phyloP scores from a whole-genome alignment of 345 rosid genomes.

The Bruguiera sexangula region DNA sequence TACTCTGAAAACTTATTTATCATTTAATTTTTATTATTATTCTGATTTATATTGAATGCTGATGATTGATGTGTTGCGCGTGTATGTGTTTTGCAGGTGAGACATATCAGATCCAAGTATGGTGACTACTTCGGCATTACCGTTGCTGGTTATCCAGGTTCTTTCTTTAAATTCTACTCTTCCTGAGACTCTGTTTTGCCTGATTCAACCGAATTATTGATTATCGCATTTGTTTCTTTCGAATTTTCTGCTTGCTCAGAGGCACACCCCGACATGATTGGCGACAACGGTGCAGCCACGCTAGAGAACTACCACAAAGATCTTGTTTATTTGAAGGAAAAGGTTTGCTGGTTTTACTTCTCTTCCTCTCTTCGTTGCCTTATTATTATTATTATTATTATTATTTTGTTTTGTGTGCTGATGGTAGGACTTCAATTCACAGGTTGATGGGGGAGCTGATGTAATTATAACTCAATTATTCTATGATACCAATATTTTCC shows the following conservation, averaged over 20 bases:
- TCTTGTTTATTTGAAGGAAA: slow-evolving; percentile 84
- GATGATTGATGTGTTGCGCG: too few relatives aligned
- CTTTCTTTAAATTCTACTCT: not conserved
- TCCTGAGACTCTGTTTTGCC: not conserved
- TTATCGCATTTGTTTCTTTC: not conserved
- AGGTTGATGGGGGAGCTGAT: slow-evolving; percentile 99
- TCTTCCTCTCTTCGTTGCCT: not conserved
- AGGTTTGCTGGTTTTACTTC: slow-evolving; percentile 38
- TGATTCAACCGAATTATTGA: not conserved
- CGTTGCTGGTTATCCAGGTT: slow-evolving; percentile 99
- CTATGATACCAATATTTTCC: slow-evolving; percentile 87
- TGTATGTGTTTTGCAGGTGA: slow-evolving; percentile 40
- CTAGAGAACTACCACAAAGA: slow-evolving; percentile 69
- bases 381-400: not conserved
- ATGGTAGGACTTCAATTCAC: slow-evolving; percentile 8
- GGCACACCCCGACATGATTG: slow-evolving; percentile 93
- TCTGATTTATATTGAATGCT: too few relatives aligned
- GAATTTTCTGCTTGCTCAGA: slow-evolving; percentile 35
- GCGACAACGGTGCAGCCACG: slow-evolving; percentile 62
- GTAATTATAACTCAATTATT: slow-evolving; percentile 79
- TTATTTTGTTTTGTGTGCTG: slow-evolving; percentile 5
- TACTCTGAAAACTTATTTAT: not conserved
- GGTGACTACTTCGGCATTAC: slow-evolving; percentile 95
- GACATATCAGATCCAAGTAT: slow-evolving; percentile 66
- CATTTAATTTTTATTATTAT: too few relatives aligned